Percentiles rank a stretch among this genome's conserved stretches.
Evolutionary conservation across 352 stramenopile genomes (phyloP).

Genomic region (Phytophthora pluvialis): DNA sequence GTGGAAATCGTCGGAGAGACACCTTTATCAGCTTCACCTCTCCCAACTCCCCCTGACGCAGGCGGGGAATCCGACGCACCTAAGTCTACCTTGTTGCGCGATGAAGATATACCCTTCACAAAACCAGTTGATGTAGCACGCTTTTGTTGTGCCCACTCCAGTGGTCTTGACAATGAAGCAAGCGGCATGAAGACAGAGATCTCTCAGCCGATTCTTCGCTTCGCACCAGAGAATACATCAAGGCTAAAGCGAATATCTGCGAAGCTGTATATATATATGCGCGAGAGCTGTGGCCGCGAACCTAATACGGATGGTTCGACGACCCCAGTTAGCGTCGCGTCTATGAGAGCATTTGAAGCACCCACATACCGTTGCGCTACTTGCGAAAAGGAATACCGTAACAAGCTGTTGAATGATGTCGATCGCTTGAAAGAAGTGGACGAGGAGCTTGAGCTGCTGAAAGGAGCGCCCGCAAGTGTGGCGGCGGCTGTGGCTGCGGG

Average conservation of each 20-base stretch:
- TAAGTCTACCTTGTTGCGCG: conserved; percentile 7
- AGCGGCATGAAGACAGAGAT: conserved; percentile 1
- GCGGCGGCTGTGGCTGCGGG: conserved; percentile 29
- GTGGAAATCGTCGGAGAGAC: conserved; percentile 19
- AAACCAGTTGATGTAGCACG: conserved; percentile 54
- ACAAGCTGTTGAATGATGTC: conserved; percentile 60
- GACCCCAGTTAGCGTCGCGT: neutral
- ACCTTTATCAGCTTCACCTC: conserved; percentile 11
- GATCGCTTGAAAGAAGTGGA: conserved; percentile 57
- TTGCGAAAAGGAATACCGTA: conserved; percentile 58
- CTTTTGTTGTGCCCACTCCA: conserved; percentile 60
- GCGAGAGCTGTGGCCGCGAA: conserved; percentile 40
- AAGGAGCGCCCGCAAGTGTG: conserved; percentile 32
- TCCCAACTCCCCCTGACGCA: neutral
- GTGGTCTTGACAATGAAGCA: conserved; percentile 9
- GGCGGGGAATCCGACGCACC: conserved; percentile 6
- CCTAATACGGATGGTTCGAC: neutral
- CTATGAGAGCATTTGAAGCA: conserved; percentile 50
- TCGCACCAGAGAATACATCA: conserved; percentile 56
- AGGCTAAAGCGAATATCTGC: conserved; percentile 72
- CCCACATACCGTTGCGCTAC: conserved; percentile 49
- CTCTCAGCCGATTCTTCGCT: conserved; percentile 26
- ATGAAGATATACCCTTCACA: conserved; percentile 61
- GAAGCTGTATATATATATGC: conserved; percentile 52
- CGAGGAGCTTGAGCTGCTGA: conserved; percentile 61